Percentiles rank a stretch among this genome's conserved stretches.
Evolutionary conservation across 371 early-diverging fungal genomes (phyloP).

Genomic region (Dinochytrium kinnereticum): DNA sequence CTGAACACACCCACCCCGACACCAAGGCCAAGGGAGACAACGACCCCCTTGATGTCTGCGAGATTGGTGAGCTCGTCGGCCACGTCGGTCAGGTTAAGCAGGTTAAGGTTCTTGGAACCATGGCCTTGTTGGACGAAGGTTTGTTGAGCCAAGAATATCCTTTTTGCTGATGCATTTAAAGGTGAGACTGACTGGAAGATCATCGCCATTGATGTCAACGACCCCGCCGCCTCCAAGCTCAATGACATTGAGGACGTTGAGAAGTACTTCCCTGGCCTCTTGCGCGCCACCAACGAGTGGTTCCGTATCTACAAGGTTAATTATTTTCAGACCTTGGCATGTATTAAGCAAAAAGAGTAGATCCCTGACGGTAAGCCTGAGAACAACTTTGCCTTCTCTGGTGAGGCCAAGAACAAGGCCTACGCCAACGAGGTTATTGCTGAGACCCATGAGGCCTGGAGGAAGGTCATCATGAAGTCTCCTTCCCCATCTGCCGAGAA

Average conservation of each 20-base stretch:
- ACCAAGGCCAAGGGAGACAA: slow-evolving; percentile 95
- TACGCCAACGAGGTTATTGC: slow-evolving; percentile 92
- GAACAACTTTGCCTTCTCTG: slow-evolving; percentile 98
- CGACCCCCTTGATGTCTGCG: slow-evolving; percentile 98
- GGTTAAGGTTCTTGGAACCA: slow-evolving; percentile 97
- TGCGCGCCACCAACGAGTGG: slow-evolving; percentile 97
- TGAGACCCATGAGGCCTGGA: slow-evolving; percentile 97
- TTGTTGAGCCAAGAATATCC: not conserved
- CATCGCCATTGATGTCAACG: slow-evolving; percentile 94
- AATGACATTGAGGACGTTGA: slow-evolving; percentile 98
- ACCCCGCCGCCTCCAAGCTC: slow-evolving; percentile 89
- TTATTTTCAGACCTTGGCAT: not conserved
- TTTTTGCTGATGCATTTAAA: slow-evolving; percentile 1
- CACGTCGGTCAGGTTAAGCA: slow-evolving; percentile 96
- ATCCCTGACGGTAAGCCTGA: slow-evolving; percentile 99
- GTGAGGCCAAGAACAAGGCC: slow-evolving; percentile 73
- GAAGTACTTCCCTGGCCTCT: slow-evolving; percentile 90
- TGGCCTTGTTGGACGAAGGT: slow-evolving; percentile 98
- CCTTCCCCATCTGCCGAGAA: slow-evolving; percentile 65
- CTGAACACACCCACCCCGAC: slow-evolving; percentile 79
- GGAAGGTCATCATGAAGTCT: slow-evolving; percentile 74
- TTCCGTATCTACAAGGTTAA: slow-evolving; percentile 93
- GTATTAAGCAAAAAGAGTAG: slow-evolving; percentile 46
- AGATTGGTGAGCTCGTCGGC: slow-evolving; percentile 94
- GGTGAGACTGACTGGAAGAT: slow-evolving; percentile 99